These are phyloP conservation scores for Blastobotrys parvus DNA, from an alignment of 805 yeast species.

Conservation along the genomic window DNA sequence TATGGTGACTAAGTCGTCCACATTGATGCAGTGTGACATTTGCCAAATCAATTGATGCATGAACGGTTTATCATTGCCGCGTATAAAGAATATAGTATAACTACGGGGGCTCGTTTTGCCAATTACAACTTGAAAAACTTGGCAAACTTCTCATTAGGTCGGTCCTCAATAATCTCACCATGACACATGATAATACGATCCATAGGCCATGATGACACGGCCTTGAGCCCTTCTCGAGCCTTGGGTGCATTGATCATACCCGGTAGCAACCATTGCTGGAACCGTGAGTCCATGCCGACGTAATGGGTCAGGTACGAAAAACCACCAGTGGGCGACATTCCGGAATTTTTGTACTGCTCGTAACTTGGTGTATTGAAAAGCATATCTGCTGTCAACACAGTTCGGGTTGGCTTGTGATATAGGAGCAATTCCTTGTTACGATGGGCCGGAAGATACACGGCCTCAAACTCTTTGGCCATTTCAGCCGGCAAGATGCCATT, in stretches of 20 bases:
- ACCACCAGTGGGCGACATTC: constrained; percentile 38
- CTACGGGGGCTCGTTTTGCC: too few relatives aligned
- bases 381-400: constrained; percentile 52
- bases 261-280: constrained; percentile 30
- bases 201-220: constrained; percentile 36
- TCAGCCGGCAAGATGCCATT: constrained; percentile 25
- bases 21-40: too few relatives aligned
- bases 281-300: constrained; percentile 34
- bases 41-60: too few relatives aligned
- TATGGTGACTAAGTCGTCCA: too few relatives aligned
- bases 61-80: too few relatives aligned
- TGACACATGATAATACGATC: constrained; percentile 49
- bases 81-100: too few relatives aligned
- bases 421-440: constrained; percentile 51
- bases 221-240: constrained; percentile 23
- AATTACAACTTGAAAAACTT: constrained; percentile 7
- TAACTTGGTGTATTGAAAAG: constrained; percentile 47
- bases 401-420: constrained; percentile 39
- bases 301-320: constrained; percentile 33
- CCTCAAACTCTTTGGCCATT: constrained; percentile 39
- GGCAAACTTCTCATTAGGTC: constrained; percentile 23
- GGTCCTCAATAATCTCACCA: constrained; percentile 45
- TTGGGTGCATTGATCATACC: constrained; percentile 14
- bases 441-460: constrained; percentile 49
- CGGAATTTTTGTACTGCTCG: constrained; percentile 43